These are phyloP conservation scores for Podospora pseudopauciseta DNA, from an alignment of 495 filamentous ascomycete genomes.

Conservation along the genomic window DNA sequence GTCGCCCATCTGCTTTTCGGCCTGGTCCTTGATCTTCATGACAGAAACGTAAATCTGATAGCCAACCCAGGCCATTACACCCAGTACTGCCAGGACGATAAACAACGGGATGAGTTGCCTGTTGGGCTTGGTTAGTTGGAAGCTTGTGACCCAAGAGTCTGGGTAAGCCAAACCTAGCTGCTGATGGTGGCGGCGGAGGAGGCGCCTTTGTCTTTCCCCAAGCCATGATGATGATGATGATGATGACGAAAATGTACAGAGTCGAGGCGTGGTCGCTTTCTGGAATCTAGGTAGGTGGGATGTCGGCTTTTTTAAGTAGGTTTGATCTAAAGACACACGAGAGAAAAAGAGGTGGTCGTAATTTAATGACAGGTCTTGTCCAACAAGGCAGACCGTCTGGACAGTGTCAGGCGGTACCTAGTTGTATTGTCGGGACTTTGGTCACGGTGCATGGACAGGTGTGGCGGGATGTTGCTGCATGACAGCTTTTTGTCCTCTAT, in stretches of 20 bases:
- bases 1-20: slow-evolving; percentile 72
- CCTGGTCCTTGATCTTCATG: slow-evolving; percentile 63
- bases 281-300: not conserved
- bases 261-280: not conserved
- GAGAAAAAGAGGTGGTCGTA: not conserved
- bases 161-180: slow-evolving; percentile 2
- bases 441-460: not conserved
- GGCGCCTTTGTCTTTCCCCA: slow-evolving; percentile 15
- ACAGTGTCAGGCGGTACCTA: too few relatives aligned
- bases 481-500: not conserved
- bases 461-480: not conserved
- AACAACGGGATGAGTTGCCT: slow-evolving; percentile 69
- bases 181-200: slow-evolving; percentile 12
- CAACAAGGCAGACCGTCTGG: too few relatives aligned
- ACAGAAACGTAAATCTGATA: slow-evolving; percentile 71
- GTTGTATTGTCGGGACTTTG: not conserved
- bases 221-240: slow-evolving; percentile 14
- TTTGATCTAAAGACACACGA: not conserved
- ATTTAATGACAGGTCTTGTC: not conserved
- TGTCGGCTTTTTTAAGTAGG: not conserved
- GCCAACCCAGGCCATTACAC: slow-evolving; percentile 58
- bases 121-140: not conserved
- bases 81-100: slow-evolving; percentile 64
- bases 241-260: not conserved
- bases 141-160: not conserved